Percentiles rank a stretch among this genome's conserved stretches.
Conservation (phyloP, 805 yeast genomes). For the Yamadazyma kitorensis region DNA sequence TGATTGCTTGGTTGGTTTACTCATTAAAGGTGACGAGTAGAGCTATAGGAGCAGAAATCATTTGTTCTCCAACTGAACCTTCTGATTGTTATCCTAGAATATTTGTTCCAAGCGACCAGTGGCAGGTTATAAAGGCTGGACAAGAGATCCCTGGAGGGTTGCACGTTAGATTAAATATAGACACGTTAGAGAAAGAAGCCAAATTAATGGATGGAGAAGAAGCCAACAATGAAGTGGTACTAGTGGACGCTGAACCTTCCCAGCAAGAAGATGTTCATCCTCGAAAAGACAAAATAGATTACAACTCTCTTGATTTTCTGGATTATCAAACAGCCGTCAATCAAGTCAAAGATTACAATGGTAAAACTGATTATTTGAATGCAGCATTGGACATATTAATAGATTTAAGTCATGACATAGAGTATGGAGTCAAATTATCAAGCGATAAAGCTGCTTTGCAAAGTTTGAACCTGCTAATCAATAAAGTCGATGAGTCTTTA, state of each 20-base stretch:
- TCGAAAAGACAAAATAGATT: background rate
- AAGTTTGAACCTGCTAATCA: constrained; percentile 24
- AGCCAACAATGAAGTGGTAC: constrained; percentile 11
- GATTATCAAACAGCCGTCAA: constrained; percentile 17
- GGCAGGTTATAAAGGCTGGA: constrained; percentile 69
- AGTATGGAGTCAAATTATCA: constrained; percentile 53
- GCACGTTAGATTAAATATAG: constrained; percentile 71
- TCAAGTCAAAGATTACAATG: constrained; percentile 17
- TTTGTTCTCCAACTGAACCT: constrained; percentile 11
- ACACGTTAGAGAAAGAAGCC: constrained; percentile 71
- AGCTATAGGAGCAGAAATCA: constrained; percentile 2
- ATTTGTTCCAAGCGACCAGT: constrained; percentile 63
- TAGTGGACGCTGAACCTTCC: constrained; percentile 2
- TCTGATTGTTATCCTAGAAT: constrained; percentile 59
- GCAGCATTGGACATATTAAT: constrained; percentile 42
- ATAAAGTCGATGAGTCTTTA: constrained; percentile 4
- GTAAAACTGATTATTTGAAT: background rate
- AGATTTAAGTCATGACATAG: constrained; percentile 67
- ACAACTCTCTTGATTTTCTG: constrained; percentile 9
- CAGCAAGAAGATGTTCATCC: background rate
- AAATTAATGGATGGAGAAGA: constrained; percentile 42
- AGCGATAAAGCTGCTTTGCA: constrained; percentile 29
- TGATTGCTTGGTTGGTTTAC: too few relatives aligned
- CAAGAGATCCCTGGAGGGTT: constrained; percentile 80
- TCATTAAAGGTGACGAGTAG: too few relatives aligned